These are phyloP conservation scores for Laguncularia racemosa DNA, from an alignment of 345 rosid genomes.

Conservation along the genomic window DNA sequence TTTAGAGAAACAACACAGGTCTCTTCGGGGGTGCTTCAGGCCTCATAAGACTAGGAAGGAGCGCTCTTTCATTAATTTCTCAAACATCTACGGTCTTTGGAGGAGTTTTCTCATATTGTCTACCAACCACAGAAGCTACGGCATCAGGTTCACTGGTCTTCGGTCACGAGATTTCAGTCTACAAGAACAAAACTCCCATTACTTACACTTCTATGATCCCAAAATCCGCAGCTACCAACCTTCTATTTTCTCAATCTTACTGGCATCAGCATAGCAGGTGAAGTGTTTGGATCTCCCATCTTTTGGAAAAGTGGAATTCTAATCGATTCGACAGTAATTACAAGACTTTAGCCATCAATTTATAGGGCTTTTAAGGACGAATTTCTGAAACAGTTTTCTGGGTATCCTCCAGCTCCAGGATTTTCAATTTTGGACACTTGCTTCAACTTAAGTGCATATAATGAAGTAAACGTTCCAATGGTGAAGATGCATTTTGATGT, in stretches of 20 bases:
- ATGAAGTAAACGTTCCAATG: conserved; percentile 59
- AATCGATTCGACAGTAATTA: conserved; percentile 80
- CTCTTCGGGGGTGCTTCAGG: conserved; percentile 90
- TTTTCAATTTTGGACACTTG: conserved; percentile 81
- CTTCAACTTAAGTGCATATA: conserved; percentile 65
- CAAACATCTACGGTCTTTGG: conserved; percentile 47
- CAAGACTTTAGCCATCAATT: conserved; percentile 70
- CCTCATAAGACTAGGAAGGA: conserved; percentile 76
- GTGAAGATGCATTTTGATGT: conserved; percentile 54
- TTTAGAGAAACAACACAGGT: conserved; percentile 57
- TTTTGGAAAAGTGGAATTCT: conserved; percentile 39
- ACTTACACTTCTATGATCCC: conserved; percentile 56
- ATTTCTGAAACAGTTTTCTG: conserved; percentile 62
- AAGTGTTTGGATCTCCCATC: conserved; percentile 24
- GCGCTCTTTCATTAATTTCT: conserved; percentile 54
- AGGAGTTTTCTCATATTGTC: conserved; percentile 83
- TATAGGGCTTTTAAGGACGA: conserved; percentile 61
- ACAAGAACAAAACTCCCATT: conserved; percentile 55
- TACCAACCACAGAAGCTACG: conserved; percentile 53
- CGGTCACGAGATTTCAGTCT: conserved; percentile 48
- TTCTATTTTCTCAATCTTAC: conserved; percentile 84
- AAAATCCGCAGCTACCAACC: conserved; percentile 48
- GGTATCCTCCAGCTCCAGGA: conserved; percentile 59
- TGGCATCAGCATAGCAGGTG: conserved; percentile 54
- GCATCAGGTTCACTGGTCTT: conserved; percentile 70